Evolutionary conservation across 2,329 filamentous ascomycete genomes (phyloP), one percentile per base, ranked within the genome.

Genomic region (Epichloe sibirici): DNA sequence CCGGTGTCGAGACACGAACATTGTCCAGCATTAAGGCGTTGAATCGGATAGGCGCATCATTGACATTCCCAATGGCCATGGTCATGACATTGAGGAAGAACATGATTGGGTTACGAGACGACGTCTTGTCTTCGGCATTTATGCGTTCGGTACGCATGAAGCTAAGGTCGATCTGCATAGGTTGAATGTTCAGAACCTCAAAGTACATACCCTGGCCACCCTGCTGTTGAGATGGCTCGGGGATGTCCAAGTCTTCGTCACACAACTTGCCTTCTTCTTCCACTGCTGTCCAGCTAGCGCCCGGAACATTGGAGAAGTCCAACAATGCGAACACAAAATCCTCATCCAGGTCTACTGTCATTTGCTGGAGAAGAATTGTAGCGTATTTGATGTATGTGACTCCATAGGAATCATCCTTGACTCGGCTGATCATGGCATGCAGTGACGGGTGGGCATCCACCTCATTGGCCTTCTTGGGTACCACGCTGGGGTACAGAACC

Each of bases 331-430:
- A 95, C 53, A 98, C 90, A 70, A 98, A 98, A 66, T 98, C 93
- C 63, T 98, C 93, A 58, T 98, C 93, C 48, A 98, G 83, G 61
- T 98, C 93, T 2, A 98, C 77, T 0, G 93, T 98, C 90, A 98
- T 96, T 68, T 98, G 90, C 68, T 98, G 93, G 45, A 98, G 74
- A 35, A 98, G 74, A 45, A 98, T 70, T 0, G 91, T 95, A 23
- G 93, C 91, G 67, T 98, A 98, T 68, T 98, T 98, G 77, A 98
- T 90, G 69, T 98, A 98, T 9, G 96, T 74, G 23, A 98, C 93
- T 62, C 93, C 93, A 64, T 97, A 98, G 1, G 90, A 95, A 63
- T 98, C 91, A 63, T 98, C 93, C 72, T 98, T 98, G 66, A 98
- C 91, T 34, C 90, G 81, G 11, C 91, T 96, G 51, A 96, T 77